Evolutionary conservation across 129 eudicot genomes (phyloP).

Genomic region (Artemisia argyi): DNA sequence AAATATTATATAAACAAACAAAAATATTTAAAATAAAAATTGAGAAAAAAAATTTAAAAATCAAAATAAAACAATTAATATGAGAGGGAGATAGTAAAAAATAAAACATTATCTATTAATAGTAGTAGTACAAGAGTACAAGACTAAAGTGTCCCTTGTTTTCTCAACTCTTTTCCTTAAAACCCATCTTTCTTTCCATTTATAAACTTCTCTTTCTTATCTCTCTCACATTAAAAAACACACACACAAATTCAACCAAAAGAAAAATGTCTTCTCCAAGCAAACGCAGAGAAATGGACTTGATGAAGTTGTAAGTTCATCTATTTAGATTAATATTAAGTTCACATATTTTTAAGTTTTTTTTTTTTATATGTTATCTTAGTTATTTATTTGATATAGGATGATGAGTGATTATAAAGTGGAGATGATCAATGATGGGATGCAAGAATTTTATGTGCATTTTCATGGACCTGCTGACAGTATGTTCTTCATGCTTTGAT

Average conservation of each 20-base stretch:
- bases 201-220: conserved; percentile 19
- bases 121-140: too few species aligned
- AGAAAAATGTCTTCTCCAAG: conserved; percentile 79
- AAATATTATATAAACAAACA: too few species aligned
- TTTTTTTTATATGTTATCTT: not conserved
- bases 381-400: conserved; percentile 34
- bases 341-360: not conserved
- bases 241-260: not conserved
- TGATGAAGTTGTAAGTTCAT: conserved; percentile 74
- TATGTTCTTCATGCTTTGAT: conserved; percentile 27
- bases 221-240: conserved; percentile 27
- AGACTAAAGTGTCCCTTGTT: conserved; percentile 12
- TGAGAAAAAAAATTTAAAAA: too few species aligned
- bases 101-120: too few species aligned
- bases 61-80: too few species aligned
- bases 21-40: too few species aligned
- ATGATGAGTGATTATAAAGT: conserved; percentile 96
- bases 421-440: conserved; percentile 88
- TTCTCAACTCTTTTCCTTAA: conserved; percentile 8
- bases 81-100: too few species aligned
- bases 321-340: not conserved
- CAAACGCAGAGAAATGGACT: conserved; percentile 91
- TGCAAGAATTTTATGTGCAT: conserved; percentile 85
- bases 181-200: conserved; percentile 14
- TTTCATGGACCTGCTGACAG: conserved; percentile 83